These are phyloP conservation scores for Aspergillus felis DNA, from an alignment of 2,329 filamentous ascomycete species.

Conservation along the genomic window DNA sequence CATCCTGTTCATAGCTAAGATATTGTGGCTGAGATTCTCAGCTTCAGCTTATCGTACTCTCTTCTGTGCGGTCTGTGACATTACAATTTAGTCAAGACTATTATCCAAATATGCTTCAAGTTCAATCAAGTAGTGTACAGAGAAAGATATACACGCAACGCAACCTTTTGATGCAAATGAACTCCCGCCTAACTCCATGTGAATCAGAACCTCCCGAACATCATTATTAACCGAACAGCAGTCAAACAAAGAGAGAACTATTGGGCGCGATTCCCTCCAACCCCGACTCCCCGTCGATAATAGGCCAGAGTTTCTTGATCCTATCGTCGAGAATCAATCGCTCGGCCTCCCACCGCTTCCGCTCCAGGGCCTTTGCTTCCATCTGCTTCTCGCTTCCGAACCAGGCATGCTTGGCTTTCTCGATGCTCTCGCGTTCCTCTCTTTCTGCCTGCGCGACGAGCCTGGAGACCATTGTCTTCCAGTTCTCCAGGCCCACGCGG, in stretches of 20 bases:
- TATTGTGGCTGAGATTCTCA: not conserved
- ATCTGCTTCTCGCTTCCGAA: slow-evolving; percentile 27
- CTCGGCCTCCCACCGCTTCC: slow-evolving; percentile 41
- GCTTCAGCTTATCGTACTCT: not conserved
- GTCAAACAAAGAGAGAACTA: slow-evolving; percentile 26
- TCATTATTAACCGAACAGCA: not conserved
- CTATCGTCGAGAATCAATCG: slow-evolving; percentile 36
- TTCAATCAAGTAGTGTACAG: not conserved
- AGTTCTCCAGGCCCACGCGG: slow-evolving; percentile 71
- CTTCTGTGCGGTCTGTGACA: not conserved
- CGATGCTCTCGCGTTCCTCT: slow-evolving; percentile 33
- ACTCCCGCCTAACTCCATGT: slow-evolving; percentile 2
- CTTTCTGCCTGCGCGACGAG: slow-evolving; percentile 48
- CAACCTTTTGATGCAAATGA: not conserved
- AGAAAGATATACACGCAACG: not conserved
- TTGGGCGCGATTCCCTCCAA: slow-evolving; percentile 26
- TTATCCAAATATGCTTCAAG: not conserved
- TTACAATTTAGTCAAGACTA: not conserved
- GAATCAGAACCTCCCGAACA: not conserved
- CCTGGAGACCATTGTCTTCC: slow-evolving; percentile 72
- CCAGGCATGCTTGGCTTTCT: slow-evolving; percentile 32
- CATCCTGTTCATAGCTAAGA: not conserved
- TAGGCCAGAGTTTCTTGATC: slow-evolving; percentile 24
- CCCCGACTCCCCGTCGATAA: slow-evolving; percentile 29
- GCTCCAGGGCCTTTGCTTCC: slow-evolving; percentile 25